A percentile compares a stretch with the other conserved stretches of the same genome.
phyloP scores from a whole-genome alignment of 2,329 filamentous ascomycete species.

The Nemania bipapillata region DNA sequence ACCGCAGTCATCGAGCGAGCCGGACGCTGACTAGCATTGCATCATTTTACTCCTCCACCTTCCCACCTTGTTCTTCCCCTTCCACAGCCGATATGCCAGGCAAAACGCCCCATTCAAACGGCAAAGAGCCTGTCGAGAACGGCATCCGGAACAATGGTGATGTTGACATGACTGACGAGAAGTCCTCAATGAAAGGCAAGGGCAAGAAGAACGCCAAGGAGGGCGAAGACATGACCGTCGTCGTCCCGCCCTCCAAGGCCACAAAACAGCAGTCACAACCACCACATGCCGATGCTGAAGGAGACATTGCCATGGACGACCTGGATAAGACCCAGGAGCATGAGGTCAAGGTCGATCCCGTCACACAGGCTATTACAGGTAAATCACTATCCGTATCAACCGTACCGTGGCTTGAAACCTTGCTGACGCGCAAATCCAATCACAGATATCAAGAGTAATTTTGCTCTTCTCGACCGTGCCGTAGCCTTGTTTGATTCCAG shows the following conservation, averaged over 20 bases:
- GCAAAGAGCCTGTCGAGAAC: slow-evolving; percentile 76
- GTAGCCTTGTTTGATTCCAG: slow-evolving; percentile 92
- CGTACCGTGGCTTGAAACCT: not conserved
- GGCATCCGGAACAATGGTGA: slow-evolving; percentile 74
- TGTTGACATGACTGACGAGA: slow-evolving; percentile 76
- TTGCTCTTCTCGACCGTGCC: slow-evolving; percentile 88
- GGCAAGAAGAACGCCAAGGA: slow-evolving; percentile 73
- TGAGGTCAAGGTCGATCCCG: slow-evolving; percentile 69
- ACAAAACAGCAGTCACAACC: slow-evolving; percentile 67
- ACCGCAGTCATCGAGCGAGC: slow-evolving; percentile 39
- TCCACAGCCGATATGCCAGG: slow-evolving; percentile 68
- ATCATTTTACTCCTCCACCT: slow-evolving; percentile 14
- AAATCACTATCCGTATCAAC: slow-evolving; percentile 16
- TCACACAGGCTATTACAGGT: slow-evolving; percentile 70
- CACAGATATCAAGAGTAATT: slow-evolving; percentile 93
- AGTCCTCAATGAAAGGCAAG: slow-evolving; percentile 69
- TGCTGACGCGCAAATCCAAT: slow-evolving; percentile 25
- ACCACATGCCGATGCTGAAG: slow-evolving; percentile 69
- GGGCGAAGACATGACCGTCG: slow-evolving; percentile 82
- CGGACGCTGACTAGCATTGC: slow-evolving; percentile 33
- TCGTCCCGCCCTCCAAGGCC: slow-evolving; percentile 77
- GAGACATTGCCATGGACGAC: slow-evolving; percentile 77
- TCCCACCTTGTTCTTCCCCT: slow-evolving; percentile 16
- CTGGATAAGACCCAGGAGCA: slow-evolving; percentile 61
- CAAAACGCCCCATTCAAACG: slow-evolving; percentile 77